phyloP scores from a whole-genome alignment of 163 green algal genomes.

The Dunaliella salina region DNA sequence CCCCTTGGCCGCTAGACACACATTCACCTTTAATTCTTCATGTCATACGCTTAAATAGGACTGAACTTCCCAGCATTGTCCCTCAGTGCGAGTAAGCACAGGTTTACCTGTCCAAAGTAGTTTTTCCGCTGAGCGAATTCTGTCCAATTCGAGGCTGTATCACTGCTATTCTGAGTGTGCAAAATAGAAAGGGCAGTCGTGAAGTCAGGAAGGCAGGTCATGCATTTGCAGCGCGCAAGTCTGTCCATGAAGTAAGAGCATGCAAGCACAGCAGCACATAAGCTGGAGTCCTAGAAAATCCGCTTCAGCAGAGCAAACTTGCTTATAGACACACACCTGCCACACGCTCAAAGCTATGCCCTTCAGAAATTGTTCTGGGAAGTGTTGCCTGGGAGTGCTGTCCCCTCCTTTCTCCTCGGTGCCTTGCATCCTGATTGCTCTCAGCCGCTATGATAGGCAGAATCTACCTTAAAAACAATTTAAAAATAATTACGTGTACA shows the following conservation, averaged over 20 bases:
- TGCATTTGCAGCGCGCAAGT: no score
- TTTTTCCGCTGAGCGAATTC: no score
- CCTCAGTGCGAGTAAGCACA: no score
- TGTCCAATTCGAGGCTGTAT: neutral
- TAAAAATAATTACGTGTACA: no score
- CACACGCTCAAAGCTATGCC: neutral
- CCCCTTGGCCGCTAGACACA: neutral
- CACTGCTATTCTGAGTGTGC: neutral
- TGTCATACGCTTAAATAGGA: neutral
- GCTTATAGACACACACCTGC: neutral
- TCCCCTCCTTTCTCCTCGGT: no score
- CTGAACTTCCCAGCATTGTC: neutral
- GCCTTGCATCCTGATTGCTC: no score
- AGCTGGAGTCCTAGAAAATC: neutral
- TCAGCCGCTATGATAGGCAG: no score
- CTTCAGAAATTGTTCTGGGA: neutral
- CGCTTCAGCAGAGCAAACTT: neutral
- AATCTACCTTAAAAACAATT: no score
- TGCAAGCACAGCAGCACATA: neutral
- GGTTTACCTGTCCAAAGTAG: no score
- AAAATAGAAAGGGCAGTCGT: neutral
- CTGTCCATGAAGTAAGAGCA: neutral
- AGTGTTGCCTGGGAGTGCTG: no score
- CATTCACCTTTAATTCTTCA: neutral
- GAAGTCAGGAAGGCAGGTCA: neutral